Evolutionary conservation across 2,329 filamentous ascomycete genomes (phyloP).

Genomic region (Aspergillus pseudonomiae): DNA sequence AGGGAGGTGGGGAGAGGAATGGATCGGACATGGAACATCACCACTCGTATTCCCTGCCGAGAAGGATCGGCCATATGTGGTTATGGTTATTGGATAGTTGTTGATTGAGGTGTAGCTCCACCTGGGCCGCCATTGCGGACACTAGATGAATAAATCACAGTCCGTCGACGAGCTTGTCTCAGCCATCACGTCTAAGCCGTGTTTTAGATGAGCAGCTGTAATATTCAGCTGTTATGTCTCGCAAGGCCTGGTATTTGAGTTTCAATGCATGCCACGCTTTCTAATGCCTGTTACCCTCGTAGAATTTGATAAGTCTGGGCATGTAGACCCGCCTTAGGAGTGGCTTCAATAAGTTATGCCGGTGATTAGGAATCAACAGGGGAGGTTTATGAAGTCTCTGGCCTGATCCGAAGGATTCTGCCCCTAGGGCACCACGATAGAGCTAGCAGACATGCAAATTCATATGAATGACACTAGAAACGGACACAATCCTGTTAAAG

Average conservation of each 20-base stretch:
- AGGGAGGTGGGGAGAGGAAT: background rate
- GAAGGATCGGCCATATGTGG: background rate
- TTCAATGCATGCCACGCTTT: background rate
- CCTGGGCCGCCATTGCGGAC: background rate
- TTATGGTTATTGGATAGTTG: background rate
- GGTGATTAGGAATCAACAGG: background rate
- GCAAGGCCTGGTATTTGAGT: background rate
- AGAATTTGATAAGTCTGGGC: background rate
- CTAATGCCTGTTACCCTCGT: background rate
- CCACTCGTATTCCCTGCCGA: background rate
- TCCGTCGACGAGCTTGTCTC: conserved; percentile 1
- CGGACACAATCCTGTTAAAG: background rate
- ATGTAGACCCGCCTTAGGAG: background rate
- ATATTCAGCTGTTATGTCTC: background rate
- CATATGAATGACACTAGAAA: background rate
- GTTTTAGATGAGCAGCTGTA: background rate
- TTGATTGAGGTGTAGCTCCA: background rate
- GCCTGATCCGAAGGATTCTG: background rate
- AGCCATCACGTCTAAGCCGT: background rate
- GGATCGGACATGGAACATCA: background rate
- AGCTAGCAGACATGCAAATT: background rate
- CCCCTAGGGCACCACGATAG: background rate
- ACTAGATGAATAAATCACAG: background rate
- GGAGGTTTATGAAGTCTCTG: background rate
- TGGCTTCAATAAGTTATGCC: background rate